phyloP scores from a whole-genome alignment of 192 early-diverging fungal genomes.

The Phycomyces blakesleeanus region DNA sequence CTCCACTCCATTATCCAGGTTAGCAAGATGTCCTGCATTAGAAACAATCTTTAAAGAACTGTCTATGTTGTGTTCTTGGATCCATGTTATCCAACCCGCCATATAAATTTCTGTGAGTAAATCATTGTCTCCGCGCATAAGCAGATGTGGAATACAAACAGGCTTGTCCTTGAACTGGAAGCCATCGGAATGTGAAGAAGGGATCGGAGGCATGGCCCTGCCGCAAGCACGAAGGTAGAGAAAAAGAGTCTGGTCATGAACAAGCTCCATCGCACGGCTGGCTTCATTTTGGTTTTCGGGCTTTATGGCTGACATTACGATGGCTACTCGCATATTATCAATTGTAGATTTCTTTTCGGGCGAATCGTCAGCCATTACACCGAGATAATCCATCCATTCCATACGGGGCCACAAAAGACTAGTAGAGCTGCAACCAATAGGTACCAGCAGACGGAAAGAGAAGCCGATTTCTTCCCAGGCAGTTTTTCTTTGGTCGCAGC shows the following conservation, averaged over 20 bases:
- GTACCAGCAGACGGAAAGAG: not conserved
- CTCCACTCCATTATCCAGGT: conserved; percentile 1
- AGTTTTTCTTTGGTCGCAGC: not conserved
- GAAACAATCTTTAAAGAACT: not conserved
- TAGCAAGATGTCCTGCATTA: conserved; percentile 13
- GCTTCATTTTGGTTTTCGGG: not conserved
- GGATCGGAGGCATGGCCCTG: not conserved
- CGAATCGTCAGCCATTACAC: not conserved
- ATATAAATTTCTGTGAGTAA: not conserved
- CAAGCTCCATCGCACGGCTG: not conserved
- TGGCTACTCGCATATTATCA: not conserved
- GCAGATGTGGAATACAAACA: not conserved
- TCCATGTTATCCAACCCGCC: not conserved
- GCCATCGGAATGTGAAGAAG: not conserved
- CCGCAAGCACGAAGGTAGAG: not conserved
- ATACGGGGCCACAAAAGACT: not conserved
- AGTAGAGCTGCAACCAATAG: not conserved
- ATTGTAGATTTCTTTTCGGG: not conserved
- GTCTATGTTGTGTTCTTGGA: not conserved
- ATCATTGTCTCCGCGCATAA: not conserved
- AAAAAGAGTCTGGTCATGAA: not conserved
- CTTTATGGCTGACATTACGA: not conserved
- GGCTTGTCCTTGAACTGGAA: not conserved
- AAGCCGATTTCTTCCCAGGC: not conserved
- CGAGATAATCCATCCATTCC: conserved; percentile 9